phyloP scores from a whole-genome alignment of 2,329 filamentous ascomycete species.

The Dactylellina cionopaga region DNA sequence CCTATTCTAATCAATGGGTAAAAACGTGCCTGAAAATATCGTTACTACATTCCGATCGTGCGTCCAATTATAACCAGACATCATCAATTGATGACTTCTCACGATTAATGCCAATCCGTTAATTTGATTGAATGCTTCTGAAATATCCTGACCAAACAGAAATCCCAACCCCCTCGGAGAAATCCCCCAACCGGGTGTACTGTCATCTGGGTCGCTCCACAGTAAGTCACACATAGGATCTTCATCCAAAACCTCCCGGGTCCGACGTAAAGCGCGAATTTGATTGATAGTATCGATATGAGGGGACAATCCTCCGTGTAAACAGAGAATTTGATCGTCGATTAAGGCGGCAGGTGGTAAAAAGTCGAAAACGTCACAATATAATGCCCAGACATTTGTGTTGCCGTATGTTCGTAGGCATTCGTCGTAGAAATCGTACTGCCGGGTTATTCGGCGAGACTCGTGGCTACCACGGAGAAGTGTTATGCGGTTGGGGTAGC shows the following conservation, averaged over 20 bases:
- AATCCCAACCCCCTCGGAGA: slow-evolving; percentile 93
- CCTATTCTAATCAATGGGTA: not conserved
- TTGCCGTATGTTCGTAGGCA: slow-evolving; percentile 99
- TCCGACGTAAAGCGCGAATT: slow-evolving; percentile 92
- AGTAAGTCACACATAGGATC: slow-evolving; percentile 97
- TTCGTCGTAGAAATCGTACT: slow-evolving; percentile 99
- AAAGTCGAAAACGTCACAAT: slow-evolving; percentile 98
- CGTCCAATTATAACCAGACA: slow-evolving; percentile 99
- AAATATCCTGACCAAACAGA: slow-evolving; percentile 96
- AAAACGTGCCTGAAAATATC: slow-evolving; percentile 83
- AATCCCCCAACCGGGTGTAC: slow-evolving; percentile 95
- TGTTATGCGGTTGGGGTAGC: slow-evolving; percentile 97
- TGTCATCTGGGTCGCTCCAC: slow-evolving; percentile 97
- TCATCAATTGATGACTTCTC: slow-evolving; percentile 95
- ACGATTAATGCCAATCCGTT: slow-evolving; percentile 96
- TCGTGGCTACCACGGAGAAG: slow-evolving; percentile 99
- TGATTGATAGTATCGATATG: slow-evolving; percentile 95
- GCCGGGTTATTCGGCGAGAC: slow-evolving; percentile 97
- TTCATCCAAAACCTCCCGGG: slow-evolving; percentile 98
- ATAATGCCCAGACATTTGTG: slow-evolving; percentile 99
- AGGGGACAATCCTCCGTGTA: slow-evolving; percentile 95
- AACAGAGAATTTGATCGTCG: slow-evolving; percentile 98
- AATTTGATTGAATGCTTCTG: slow-evolving; percentile 98
- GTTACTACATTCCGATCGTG: slow-evolving; percentile 98
- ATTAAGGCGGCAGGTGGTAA: slow-evolving; percentile 96